Evolutionary conservation across 805 yeast genomes (phyloP), one percentile per base, ranked within the genome.

Genomic region (Teunomyces pallodes): DNA sequence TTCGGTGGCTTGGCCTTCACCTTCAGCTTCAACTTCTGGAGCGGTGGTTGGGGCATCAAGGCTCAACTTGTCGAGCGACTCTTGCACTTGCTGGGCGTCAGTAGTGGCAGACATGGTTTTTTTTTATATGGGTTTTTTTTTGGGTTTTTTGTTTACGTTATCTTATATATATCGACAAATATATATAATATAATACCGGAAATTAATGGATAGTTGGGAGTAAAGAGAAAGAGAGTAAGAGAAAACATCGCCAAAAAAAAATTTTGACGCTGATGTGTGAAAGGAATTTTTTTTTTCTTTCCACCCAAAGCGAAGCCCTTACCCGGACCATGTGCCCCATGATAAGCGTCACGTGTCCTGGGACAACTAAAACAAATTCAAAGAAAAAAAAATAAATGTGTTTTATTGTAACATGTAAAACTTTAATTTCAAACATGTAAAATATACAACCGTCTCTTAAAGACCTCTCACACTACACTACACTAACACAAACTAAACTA

Each of bases 41-140:
- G 53, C 55, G 50, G 66, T 55, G 46, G 62, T 56, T 36, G 62
- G 50, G 46, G 65, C 56, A 28, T 70, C 74, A 51, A 76, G 59
- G 63, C 65, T 66, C 66, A 77, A 72, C 66, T 76, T 72, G 58
- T 76, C 80, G 64, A 77, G 65, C 48, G 75, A 69, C 62, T 73
- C 75, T 60, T 70, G 67, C 60, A 76, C 57, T 64, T 76, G 73
- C 57, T 70, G 72, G 55, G 76, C 66, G 59, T 75, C 77, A 58
- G 49, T 41, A 40, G 73, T 43, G 53, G 66, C 61, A 52, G 69
- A 63, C 65, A 65, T 64, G 48, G 43, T 52, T 41, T 30, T 41
- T 41, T 41, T 39, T 20, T 20, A 20, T 17, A 13, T 16, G 27
- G 41, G 41, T 16, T 26, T 41, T 41, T 41, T 41, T 41, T 28